phyloP scores from a whole-genome alignment of 805 yeast species.

The Candida hungchunana region DNA sequence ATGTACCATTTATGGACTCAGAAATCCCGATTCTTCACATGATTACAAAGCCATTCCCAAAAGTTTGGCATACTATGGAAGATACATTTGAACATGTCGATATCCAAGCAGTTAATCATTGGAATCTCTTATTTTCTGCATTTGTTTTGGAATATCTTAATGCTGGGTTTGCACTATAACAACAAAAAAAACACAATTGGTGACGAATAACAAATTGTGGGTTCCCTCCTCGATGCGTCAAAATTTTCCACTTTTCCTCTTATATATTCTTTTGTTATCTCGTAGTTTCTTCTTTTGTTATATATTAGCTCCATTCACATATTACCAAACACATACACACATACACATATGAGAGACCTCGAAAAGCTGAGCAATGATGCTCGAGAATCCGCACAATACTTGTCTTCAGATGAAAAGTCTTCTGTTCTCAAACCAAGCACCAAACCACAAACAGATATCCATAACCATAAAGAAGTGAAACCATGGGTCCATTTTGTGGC shows the following conservation, averaged over 20 bases:
- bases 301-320: too few species aligned
- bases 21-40: conserved; percentile 49
- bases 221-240: too few species aligned
- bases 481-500: conserved; percentile 83
- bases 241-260: too few species aligned
- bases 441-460: conserved; percentile 24
- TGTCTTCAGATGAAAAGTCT: conserved; percentile 71
- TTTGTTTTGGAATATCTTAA: conserved; percentile 34
- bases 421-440: conserved; percentile 38
- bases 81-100: conserved; percentile 45
- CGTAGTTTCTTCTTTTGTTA: too few species aligned
- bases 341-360: too few species aligned
- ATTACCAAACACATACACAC: too few species aligned
- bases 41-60: conserved; percentile 50
- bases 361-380: too few species aligned
- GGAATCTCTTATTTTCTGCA: conserved; percentile 40
- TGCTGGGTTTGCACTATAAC: too few species aligned
- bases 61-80: conserved; percentile 45
- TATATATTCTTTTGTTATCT: too few species aligned
- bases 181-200: too few species aligned
- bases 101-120: conserved; percentile 36
- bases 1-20: conserved; percentile 42
- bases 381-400: conserved; percentile 51
- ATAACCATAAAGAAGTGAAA: conserved; percentile 31
- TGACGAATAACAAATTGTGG: too few species aligned